These are phyloP conservation scores for Acacia melanoxylon DNA, from an alignment of 306 rosid genomes.

Conservation along the genomic window DNA sequence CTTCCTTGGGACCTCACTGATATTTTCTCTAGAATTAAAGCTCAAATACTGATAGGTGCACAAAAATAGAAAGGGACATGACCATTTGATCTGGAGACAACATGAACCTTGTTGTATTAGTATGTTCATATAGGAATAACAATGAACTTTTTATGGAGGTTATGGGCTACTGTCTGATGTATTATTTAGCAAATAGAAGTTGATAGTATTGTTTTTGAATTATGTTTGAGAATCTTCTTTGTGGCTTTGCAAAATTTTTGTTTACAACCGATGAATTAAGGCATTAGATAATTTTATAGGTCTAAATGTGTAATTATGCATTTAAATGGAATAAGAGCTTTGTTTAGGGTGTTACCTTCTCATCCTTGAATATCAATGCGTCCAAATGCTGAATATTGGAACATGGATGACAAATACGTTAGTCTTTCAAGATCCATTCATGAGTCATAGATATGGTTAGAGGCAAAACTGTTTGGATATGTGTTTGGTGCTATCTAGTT, in stretches of 20 bases:
- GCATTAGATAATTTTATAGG: background rate
- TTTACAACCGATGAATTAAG: background rate
- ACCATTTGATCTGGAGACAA: background rate
- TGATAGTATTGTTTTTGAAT: conserved; percentile 2
- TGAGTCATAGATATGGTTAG: background rate
- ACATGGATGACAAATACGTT: background rate
- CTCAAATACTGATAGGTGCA: background rate
- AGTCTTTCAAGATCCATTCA: background rate
- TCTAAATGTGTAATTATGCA: background rate
- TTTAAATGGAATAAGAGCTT: background rate
- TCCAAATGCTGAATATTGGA: too few relatives aligned
- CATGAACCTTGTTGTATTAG: background rate
- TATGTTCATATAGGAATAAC: background rate
- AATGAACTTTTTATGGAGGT: background rate
- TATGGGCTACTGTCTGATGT: background rate
- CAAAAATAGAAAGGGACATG: background rate
- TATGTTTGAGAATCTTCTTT: conserved; percentile 18
- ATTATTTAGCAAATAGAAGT: background rate
- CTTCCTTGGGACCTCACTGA: too few relatives aligned
- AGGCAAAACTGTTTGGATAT: background rate
- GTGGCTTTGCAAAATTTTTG: conserved; percentile 6
- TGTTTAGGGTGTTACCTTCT: background rate
- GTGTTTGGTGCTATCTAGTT: background rate
- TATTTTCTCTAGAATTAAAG: background rate
- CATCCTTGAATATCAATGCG: background rate